Percentiles rank a stretch among this genome's conserved stretches.
Evolutionary conservation across 179 eudicot genomes (phyloP).

Genomic region (Camellia oleifera): DNA sequence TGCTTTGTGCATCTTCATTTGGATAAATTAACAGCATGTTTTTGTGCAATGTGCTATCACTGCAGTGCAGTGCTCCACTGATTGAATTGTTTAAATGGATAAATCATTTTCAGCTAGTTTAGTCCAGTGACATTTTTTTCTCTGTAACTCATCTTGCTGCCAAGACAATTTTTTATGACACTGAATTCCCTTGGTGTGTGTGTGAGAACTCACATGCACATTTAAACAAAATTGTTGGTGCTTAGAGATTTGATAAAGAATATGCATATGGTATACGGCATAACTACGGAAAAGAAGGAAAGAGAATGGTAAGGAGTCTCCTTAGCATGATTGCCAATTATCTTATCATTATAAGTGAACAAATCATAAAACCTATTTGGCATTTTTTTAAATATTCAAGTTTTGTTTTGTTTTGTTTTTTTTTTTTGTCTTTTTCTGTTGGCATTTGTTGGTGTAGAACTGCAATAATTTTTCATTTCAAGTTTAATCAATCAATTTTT

Average conservation of each 20-base stretch:
- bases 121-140: too few species aligned
- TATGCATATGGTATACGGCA: slow-evolving; percentile 93
- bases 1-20: background rate
- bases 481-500: too few species aligned
- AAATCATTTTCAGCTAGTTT: too few species aligned
- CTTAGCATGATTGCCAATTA: background rate
- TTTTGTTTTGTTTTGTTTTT: too few species aligned
- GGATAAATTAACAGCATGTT: background rate
- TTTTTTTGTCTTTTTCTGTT: slow-evolving; percentile 34
- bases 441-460: slow-evolving; percentile 34
- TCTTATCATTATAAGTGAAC: too few species aligned
- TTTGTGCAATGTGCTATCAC: too few species aligned
- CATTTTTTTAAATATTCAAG: too few species aligned
- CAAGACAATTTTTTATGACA: too few species aligned
- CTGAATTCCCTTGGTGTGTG: background rate
- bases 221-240: background rate
- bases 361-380: too few species aligned
- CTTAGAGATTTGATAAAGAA: slow-evolving; percentile 90
- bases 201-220: background rate
- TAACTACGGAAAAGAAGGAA: slow-evolving; percentile 97
- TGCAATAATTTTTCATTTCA: too few species aligned
- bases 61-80: background rate
- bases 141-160: too few species aligned
- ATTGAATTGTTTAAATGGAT: background rate
- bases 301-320: slow-evolving; percentile 66